Evolutionary conservation across 768 basidiomycete genomes (phyloP), one percentile per base, ranked within the genome.

Genomic region (Candolleomyces aberdarensis): DNA sequence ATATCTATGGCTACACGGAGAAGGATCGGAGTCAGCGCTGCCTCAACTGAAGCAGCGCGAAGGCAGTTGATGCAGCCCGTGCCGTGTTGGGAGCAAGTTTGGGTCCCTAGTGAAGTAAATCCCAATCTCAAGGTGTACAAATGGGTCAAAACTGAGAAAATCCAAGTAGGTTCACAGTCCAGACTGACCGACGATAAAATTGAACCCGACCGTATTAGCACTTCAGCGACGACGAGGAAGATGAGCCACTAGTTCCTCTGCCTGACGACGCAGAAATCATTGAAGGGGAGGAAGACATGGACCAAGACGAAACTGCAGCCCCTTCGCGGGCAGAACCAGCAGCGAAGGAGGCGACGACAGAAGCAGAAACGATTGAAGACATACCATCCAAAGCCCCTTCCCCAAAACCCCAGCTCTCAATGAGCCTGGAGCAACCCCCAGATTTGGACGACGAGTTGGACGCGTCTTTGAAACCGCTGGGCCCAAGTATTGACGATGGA

Each of bases 11-110:
- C 90, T 50, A 88, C 87, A 32, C 81, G 85, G 72, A 80, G 90
- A 65, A 85, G 89, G 71, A 88, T 92, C 55, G 91, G 91, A 6
- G 85, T 92, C 63, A 89, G 86, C 67, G 79, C 80, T 22, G 87
- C 89, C 52, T 88, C 87, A 54, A 88, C 89, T 3, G 91, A 93
- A 71, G 89, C 89, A 51, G 90, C 91, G 39, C 82, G 91, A 43
- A 83, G 91, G 61, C 88, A 91, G 72, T 78, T 92, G n/a, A 92
- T 93, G 88, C 89, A 91, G 68, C 92, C 92, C 7, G 92, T 93
- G n/a, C 83, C 81, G 29, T 90, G 87, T 64, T 94, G 91, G 92
- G 91, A 93, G 74, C 90, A 88, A 74, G 77, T 80, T 40, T 91
- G 89, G 89, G 78, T 83, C 11, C 71, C 79, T 13, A 83, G 87